Evolutionary conservation across 345 rosid genomes (phyloP).

Genomic region (Clarkia xantiana): DNA sequence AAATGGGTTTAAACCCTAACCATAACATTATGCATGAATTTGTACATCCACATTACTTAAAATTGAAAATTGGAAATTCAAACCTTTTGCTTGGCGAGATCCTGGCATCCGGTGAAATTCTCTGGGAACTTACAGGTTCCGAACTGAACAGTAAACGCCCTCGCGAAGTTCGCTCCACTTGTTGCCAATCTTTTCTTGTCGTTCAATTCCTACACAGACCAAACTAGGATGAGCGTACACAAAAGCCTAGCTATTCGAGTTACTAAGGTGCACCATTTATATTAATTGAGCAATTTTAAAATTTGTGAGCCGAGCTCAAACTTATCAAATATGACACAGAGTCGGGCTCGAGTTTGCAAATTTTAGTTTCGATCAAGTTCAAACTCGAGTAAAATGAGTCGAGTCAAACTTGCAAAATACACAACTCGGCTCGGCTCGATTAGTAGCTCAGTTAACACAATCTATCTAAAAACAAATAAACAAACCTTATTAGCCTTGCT

Average conservation of each 20-base stretch:
- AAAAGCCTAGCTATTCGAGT: no score
- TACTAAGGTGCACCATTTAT: no score
- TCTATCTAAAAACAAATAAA: not conserved
- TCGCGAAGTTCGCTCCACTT: conserved; percentile 89
- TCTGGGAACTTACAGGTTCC: conserved; percentile 96
- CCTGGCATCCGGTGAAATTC: conserved; percentile 98
- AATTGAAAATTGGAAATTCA: not conserved
- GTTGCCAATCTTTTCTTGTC: conserved; percentile 96
- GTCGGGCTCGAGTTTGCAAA: no score
- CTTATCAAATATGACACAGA: no score
- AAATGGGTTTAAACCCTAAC: not conserved
- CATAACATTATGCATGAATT: not conserved
- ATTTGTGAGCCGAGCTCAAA: no score
- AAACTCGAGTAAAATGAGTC: no score
- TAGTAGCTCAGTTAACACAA: not conserved
- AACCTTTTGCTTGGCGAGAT: conserved; percentile 97
- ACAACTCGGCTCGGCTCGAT: not conserved
- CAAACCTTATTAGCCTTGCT: conserved; percentile 91
- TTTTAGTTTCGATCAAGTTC: no score
- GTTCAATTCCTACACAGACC: conserved; percentile 44
- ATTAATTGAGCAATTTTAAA: no score
- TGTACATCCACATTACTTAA: no score
- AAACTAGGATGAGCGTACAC: not conserved
- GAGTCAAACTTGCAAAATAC: no score
- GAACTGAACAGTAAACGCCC: conserved; percentile 87